These are phyloP conservation scores for Penicillium coffeae DNA, from an alignment of 495 filamentous ascomycete species.

Conservation along the genomic window DNA sequence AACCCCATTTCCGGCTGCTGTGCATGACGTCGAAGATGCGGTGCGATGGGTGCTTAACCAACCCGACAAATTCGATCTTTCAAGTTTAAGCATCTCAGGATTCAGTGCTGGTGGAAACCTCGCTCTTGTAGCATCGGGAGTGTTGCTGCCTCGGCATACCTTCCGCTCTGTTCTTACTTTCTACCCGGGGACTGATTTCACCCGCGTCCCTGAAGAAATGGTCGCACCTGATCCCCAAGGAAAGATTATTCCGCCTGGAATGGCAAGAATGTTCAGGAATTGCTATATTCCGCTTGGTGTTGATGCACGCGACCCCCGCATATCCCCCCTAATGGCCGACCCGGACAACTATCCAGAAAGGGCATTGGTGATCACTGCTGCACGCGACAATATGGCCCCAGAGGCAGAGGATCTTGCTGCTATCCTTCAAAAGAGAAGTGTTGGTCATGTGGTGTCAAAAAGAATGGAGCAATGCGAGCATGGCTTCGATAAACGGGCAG, in stretches of 20 bases:
- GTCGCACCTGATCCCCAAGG: not conserved
- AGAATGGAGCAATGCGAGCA: not conserved
- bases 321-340: not conserved
- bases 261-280: not conserved
- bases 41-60: not conserved
- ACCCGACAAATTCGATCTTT: not conserved
- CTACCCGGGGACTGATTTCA: not conserved
- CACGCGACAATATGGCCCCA: not conserved
- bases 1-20: not conserved
- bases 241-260: not conserved
- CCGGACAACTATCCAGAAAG: not conserved
- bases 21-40: not conserved
- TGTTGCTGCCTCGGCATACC: not conserved
- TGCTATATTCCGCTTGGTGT: not conserved
- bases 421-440: not conserved
- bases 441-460: not conserved
- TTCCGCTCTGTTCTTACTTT: not conserved
- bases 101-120: slow-evolving; percentile 4
- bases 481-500: not conserved
- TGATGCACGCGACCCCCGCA: not conserved
- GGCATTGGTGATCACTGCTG: not conserved
- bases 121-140: not conserved
- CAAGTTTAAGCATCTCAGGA: not conserved
- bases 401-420: not conserved
- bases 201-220: not conserved